Evolutionary conservation across 169 alveolate species (phyloP).

Genomic region (Cystoisospora suis): DNA sequence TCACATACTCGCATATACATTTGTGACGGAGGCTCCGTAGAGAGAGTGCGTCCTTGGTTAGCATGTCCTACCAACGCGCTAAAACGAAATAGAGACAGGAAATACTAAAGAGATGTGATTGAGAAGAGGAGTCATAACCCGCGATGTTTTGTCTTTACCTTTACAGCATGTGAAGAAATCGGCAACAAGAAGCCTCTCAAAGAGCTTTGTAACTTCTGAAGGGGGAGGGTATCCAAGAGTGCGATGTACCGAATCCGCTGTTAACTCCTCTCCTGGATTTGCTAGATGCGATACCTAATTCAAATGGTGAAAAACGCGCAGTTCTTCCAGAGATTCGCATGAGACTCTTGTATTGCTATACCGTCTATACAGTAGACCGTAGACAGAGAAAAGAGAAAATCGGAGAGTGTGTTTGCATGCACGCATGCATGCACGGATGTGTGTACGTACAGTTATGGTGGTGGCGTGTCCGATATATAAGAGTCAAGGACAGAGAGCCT

Average conservation of each 20-base stretch:
- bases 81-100: too few relatives aligned
- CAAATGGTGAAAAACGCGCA: too few relatives aligned
- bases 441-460: neutral
- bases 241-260: slow-evolving; percentile 60
- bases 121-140: neutral
- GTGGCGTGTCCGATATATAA: neutral
- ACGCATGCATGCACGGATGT: neutral
- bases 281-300: slow-evolving; percentile 53
- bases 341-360: too few relatives aligned
- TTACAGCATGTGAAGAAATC: slow-evolving; percentile 7
- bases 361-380: too few relatives aligned
- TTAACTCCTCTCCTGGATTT: slow-evolving; percentile 44
- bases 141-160: neutral
- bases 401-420: neutral
- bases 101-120: too few relatives aligned
- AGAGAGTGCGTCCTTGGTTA: too few relatives aligned
- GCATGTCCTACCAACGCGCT: too few relatives aligned
- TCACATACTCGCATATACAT: too few relatives aligned
- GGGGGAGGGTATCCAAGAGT: slow-evolving; percentile 58
- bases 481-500: too few relatives aligned
- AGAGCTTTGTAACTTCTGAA: slow-evolving; percentile 37
- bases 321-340: too few relatives aligned
- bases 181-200: slow-evolving; percentile 12
- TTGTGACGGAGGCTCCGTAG: too few relatives aligned
- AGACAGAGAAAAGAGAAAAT: neutral